Evolutionary conservation across 371 early-diverging fungal genomes (phyloP).

Genomic region (Umbelopsis sp.): DNA sequence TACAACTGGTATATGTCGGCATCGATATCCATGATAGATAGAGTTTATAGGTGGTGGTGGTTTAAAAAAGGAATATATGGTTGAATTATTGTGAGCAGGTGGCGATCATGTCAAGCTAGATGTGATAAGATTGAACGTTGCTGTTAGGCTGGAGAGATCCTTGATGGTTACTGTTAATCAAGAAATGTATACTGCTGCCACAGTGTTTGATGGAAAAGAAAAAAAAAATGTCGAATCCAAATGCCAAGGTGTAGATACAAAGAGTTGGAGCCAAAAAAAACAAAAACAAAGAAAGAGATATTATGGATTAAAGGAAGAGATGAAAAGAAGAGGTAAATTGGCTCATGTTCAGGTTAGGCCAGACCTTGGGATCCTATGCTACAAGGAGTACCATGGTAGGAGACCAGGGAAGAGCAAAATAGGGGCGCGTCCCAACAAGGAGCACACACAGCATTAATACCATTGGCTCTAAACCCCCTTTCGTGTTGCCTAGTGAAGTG

Average conservation of each 20-base stretch:
- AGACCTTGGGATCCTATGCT: neutral
- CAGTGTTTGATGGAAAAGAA: no score
- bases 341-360: neutral
- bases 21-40: constrained; percentile 9
- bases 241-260: no score
- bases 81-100: constrained; percentile 1
- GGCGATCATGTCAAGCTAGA: neutral
- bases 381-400: constrained; percentile 15
- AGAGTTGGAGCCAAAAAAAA: no score
- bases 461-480: neutral
- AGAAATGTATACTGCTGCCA: no score
- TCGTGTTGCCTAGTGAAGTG: neutral
- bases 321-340: no score
- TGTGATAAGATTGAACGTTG: neutral
- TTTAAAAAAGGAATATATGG: neutral
- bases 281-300: no score
- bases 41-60: neutral
- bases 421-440: constrained; percentile 8
- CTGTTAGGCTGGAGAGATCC: no score
- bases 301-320: no score
- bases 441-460: neutral
- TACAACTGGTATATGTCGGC: constrained; percentile 1
- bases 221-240: no score
- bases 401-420: constrained; percentile 15
- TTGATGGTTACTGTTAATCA: no score